Evolutionary conservation across 2,329 filamentous ascomycete species (phyloP).

Genomic region (Xylariaceae sp.): DNA sequence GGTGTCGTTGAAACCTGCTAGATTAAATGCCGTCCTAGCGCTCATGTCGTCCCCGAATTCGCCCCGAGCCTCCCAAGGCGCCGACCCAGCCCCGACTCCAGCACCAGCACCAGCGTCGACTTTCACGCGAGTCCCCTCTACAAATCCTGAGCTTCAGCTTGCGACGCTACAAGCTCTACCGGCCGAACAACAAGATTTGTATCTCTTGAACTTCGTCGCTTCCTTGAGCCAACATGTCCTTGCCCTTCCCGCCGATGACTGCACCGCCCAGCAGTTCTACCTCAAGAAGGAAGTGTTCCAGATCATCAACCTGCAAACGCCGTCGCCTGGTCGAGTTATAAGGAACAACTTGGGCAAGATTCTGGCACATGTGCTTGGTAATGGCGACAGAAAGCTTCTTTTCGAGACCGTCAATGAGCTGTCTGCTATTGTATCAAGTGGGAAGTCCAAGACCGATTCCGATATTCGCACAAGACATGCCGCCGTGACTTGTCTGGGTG

Average conservation of each 20-base stretch:
- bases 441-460: constrained; percentile 69
- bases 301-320: constrained; percentile 75
- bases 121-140: constrained; percentile 28
- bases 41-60: constrained; percentile 31
- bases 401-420: constrained; percentile 95
- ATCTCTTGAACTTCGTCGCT: constrained; percentile 82
- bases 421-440: constrained; percentile 62
- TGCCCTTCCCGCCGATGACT: constrained; percentile 67
- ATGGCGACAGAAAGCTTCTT: constrained; percentile 83
- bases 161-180: constrained; percentile 83
- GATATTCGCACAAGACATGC: constrained; percentile 80
- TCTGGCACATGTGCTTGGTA: constrained; percentile 73
- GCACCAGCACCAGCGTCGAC: constrained; percentile 29
- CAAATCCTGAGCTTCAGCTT: constrained; percentile 77
- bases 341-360: constrained; percentile 83
- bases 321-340: constrained; percentile 79
- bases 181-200: constrained; percentile 91
- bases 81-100: constrained; percentile 23
- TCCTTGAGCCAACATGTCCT: constrained; percentile 76
- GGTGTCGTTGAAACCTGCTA: constrained; percentile 5
- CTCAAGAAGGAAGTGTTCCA: constrained; percentile 94
- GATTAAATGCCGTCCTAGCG: constrained; percentile 8
- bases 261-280: constrained; percentile 82
- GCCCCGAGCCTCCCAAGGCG: constrained; percentile 33
- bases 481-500: constrained; percentile 78